Evolutionary conservation across 345 rosid species (phyloP).

Genomic region (Rhodamnia argentea): DNA sequence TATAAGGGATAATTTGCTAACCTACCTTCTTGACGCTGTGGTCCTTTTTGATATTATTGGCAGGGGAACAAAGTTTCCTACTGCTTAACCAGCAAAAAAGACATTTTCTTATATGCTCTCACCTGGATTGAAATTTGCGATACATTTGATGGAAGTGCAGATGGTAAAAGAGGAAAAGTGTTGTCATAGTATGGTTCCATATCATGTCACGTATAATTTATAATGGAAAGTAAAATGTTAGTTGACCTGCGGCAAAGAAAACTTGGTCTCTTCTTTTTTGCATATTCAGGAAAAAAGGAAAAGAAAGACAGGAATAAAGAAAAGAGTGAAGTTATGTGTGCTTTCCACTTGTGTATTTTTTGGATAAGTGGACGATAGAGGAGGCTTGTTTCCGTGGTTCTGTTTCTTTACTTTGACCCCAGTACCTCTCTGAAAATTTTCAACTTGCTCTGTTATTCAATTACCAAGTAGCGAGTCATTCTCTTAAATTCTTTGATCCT

Average conservation of each 20-base stretch:
- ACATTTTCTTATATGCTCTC: background rate
- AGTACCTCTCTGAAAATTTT: background rate
- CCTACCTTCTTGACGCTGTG: background rate
- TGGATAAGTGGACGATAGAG: background rate
- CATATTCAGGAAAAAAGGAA: background rate
- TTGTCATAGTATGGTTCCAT: background rate
- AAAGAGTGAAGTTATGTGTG: accelerated
- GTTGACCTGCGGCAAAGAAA: background rate
- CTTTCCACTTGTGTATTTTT: background rate
- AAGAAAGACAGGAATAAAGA: background rate
- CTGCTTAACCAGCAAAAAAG: background rate
- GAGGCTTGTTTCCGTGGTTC: background rate
- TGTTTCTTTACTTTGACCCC: background rate
- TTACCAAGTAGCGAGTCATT: background rate
- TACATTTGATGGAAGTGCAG: background rate
- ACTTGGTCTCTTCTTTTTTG: background rate
- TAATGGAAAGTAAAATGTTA: background rate
- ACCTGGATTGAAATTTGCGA: background rate
- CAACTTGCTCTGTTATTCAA: background rate
- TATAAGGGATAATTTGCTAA: background rate
- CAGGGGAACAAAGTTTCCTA: background rate
- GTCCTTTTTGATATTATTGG: background rate
- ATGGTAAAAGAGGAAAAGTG: background rate
- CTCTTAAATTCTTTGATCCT: background rate
- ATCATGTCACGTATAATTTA: background rate